Evolutionary conservation across 768 basidiomycete genomes (phyloP), one percentile per base, ranked within the genome.

Genomic region (Megacollybia marginata): DNA sequence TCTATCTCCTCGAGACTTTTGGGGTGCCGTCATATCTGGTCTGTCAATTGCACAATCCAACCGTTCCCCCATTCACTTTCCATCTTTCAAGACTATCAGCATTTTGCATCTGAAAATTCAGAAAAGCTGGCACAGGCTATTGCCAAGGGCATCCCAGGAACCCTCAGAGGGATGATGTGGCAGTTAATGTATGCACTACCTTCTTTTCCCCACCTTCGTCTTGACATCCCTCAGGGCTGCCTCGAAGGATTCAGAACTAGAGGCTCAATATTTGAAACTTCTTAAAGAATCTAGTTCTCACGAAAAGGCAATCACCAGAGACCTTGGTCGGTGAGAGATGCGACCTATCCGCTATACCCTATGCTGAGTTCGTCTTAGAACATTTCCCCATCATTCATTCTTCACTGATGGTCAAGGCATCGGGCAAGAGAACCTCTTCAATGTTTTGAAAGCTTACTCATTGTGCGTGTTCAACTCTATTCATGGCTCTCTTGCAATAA

Each of bases 381-480:
- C 96, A 3, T 97, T 99, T 68, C 96, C 96, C 20, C 89, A 93
- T 62, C 94, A 98, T 59, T 86, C 89, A 43, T 97, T 92, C 70
- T 99, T 98, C 65, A 92, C 82, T 40, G 89, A 96, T 56, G 92
- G 86, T 2, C 88, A 89, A 58, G 96, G 95, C 9, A 86, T 94
- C 23, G 96, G 96, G 2, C 94, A 98, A 64, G 95, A 97, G 66
- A 94, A 95, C 60, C 67, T 99, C 33, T 97, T 97, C 72, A 98
- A 97, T 61, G 94, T 99, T 33, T 74, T 97, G 32, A 98, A 98
- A 64, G 96, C 96, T 9, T 99, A 98, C 64, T 96, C 92, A 18
- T 64, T 98, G 83, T 92, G 69, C 60, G 86, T 13, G n/a, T 5
- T 65, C 44, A 44, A 31, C 33, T 48, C 5, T 38, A 12, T 9